These are phyloP conservation scores for Lentinula guzmanii DNA, from an alignment of 768 basidiomycete species.

Conservation along the genomic window DNA sequence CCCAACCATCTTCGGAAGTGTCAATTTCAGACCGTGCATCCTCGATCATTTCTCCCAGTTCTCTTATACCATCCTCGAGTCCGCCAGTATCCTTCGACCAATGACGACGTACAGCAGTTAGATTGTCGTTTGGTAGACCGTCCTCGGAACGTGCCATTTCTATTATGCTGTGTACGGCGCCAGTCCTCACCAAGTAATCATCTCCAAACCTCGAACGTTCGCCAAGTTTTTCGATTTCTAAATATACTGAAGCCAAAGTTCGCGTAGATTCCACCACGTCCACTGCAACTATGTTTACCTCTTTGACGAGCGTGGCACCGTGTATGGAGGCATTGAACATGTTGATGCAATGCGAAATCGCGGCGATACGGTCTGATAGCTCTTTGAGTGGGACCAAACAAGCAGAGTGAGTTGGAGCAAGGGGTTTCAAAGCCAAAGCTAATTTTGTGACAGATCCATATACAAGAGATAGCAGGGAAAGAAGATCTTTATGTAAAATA, in stretches of 20 bases:
- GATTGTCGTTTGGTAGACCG: slow-evolving; percentile 53
- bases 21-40: slow-evolving; percentile 23
- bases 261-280: slow-evolving; percentile 39
- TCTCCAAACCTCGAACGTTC: slow-evolving; percentile 22
- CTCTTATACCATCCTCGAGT: slow-evolving; percentile 55
- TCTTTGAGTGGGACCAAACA: slow-evolving; percentile 48
- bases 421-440: slow-evolving; percentile 56
- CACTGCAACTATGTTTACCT: slow-evolving; percentile 31
- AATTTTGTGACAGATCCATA: slow-evolving; percentile 53
- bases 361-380: slow-evolving; percentile 39
- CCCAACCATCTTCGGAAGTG: slow-evolving; percentile 51
- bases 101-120: slow-evolving; percentile 46
- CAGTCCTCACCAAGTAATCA: slow-evolving; percentile 52
- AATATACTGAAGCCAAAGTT: slow-evolving; percentile 37
- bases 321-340: slow-evolving; percentile 35
- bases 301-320: slow-evolving; percentile 41
- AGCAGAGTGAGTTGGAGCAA: slow-evolving; percentile 45
- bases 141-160: slow-evolving; percentile 36
- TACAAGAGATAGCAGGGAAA: slow-evolving; percentile 54
- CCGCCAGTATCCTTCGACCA: slow-evolving; percentile 50
- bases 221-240: slow-evolving; percentile 24
- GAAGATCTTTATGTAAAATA: slow-evolving; percentile 47
- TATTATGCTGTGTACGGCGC: slow-evolving; percentile 57
- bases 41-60: slow-evolving; percentile 50
- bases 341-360: slow-evolving; percentile 43